A percentile compares a stretch with the other conserved stretches of the same genome.
Conservation (phyloP, 148 eudicot genomes). For the Selenicereus undatus region DNA sequence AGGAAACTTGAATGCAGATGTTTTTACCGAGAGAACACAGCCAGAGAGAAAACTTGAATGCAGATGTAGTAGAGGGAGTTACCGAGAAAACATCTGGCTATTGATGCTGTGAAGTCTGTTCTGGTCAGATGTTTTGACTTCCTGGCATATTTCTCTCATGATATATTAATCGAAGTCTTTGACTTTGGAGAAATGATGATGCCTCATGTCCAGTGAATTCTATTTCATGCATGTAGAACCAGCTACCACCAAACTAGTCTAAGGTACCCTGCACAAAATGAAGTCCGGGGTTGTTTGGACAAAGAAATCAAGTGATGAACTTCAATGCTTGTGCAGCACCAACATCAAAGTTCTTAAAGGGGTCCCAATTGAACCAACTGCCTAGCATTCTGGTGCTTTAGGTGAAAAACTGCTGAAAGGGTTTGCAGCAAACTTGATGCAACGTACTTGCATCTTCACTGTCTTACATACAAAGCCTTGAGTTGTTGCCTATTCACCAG, state of each 20-base stretch:
- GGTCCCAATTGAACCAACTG: too few relatives aligned
- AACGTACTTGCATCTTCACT: too few relatives aligned
- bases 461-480: too few relatives aligned
- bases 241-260: background rate
- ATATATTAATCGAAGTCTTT: background rate
- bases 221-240: background rate
- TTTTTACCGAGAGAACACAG: background rate
- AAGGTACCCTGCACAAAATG: background rate
- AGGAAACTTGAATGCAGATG: background rate
- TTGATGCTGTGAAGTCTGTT: background rate
- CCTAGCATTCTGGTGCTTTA: too few relatives aligned
- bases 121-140: background rate
- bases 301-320: too few relatives aligned
- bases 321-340: too few relatives aligned
- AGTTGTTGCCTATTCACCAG: too few relatives aligned
- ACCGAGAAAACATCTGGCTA: too few relatives aligned
- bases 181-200: background rate
- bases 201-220: background rate
- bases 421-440: too few relatives aligned
- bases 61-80: background rate
- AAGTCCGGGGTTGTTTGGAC: too few relatives aligned
- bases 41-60: background rate
- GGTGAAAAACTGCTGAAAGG: too few relatives aligned
- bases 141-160: background rate
- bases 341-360: too few relatives aligned